These are phyloP conservation scores for Exophiala dermatitidis DNA, from an alignment of 2,329 filamentous ascomycete genomes.

Conservation along the genomic window DNA sequence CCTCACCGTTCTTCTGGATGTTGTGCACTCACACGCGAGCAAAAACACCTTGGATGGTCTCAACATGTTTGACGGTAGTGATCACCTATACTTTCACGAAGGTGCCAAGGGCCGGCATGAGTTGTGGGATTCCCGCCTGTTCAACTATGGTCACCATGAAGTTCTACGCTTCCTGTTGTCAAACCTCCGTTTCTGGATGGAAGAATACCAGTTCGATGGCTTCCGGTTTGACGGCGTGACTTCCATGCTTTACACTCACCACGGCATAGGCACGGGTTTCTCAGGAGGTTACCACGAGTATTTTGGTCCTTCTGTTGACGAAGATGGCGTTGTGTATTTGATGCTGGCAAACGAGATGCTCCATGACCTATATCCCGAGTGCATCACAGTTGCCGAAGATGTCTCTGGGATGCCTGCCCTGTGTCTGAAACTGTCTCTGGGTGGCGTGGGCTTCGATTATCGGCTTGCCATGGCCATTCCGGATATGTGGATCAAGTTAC, in stretches of 20 bases:
- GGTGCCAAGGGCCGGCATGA: constrained; percentile 81
- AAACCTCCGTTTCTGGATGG: constrained; percentile 98
- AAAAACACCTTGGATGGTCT: constrained; percentile 95
- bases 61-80: constrained; percentile 91
- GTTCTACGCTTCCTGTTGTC: constrained; percentile 92
- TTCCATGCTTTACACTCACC: constrained; percentile 93
- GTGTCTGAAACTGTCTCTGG: constrained; percentile 74
- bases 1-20: constrained; percentile 82
- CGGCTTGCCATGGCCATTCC: constrained; percentile 95
- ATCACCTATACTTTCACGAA: constrained; percentile 92
- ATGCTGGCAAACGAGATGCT: constrained; percentile 97
- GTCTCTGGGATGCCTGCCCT: constrained; percentile 98
- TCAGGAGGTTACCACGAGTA: constrained; percentile 98
- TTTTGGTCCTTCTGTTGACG: constrained; percentile 80
- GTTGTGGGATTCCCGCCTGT: constrained; percentile 90
- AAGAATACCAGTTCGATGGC: constrained; percentile 92
- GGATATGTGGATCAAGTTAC: constrained; percentile 97
- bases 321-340: constrained; percentile 88
- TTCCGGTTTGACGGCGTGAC: constrained; percentile 98
- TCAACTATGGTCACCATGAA: constrained; percentile 95
- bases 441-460: constrained; percentile 95
- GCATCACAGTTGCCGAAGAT: constrained; percentile 90
- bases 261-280: constrained; percentile 97
- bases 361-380: constrained; percentile 77
- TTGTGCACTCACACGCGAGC: constrained; percentile 95